Percentiles rank a stretch among this genome's conserved stretches.
Conservation (phyloP, 805 yeast genomes). For the Spencermartinsiella europaea region DNA sequence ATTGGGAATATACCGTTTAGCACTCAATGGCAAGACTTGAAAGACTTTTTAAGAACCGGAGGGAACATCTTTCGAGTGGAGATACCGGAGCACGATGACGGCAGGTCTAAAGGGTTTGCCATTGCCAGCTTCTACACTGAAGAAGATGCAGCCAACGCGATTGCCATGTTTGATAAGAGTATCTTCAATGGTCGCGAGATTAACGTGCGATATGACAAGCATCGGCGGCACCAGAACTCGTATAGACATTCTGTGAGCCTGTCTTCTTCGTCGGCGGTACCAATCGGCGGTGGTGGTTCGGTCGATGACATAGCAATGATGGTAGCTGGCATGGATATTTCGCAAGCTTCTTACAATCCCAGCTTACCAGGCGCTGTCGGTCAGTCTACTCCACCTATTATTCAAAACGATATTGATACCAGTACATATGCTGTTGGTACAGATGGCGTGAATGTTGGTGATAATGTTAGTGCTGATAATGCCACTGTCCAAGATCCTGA, state of each 20-base stretch:
- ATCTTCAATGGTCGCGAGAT: slow-evolving; percentile 56
- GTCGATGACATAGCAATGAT: too few species aligned
- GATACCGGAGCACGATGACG: slow-evolving; percentile 35
- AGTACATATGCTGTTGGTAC: too few species aligned
- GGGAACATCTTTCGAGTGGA: slow-evolving; percentile 33
- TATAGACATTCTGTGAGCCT: background rate
- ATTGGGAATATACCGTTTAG: slow-evolving; percentile 33
- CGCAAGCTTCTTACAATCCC: too few species aligned
- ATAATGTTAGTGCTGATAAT: too few species aligned
- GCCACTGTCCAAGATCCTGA: too few species aligned
- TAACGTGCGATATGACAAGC: slow-evolving; percentile 57
- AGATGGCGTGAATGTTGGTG: too few species aligned
- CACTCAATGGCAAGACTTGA: slow-evolving; percentile 30
- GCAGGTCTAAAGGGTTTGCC: slow-evolving; percentile 56
- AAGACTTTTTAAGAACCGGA: slow-evolving; percentile 25
- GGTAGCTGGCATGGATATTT: too few species aligned
- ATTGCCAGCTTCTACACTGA: slow-evolving; percentile 48
- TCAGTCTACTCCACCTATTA: too few species aligned
- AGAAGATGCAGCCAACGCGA: slow-evolving; percentile 45
- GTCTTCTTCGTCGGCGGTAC: background rate
- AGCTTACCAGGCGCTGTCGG: too few species aligned
- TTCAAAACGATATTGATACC: too few species aligned
- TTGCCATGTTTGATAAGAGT: slow-evolving; percentile 45
- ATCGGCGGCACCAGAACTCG: slow-evolving; percentile 27
- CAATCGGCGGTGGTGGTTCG: too few species aligned